Evolutionary conservation across 805 yeast genomes (phyloP), one percentile per base, ranked within the genome.

Genomic region (Yamadazyma kitorensis): DNA sequence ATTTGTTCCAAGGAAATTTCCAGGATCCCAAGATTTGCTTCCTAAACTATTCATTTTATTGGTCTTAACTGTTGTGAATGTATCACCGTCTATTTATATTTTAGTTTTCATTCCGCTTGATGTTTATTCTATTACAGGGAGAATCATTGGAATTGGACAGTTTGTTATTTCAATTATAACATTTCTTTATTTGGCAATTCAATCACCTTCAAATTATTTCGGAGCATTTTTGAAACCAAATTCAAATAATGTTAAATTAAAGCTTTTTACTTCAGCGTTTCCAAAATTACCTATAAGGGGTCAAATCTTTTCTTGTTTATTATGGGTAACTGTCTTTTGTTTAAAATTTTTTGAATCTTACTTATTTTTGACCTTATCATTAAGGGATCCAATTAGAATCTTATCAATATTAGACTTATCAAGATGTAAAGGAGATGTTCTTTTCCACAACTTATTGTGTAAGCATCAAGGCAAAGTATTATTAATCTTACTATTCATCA

Each of bases 331-430:
- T 13, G 62, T 62, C 8, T 57, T 63, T 36, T 35, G 47, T 17
- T 59, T 63, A 28, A 63, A 63, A 38, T 59, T 59, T 34, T 41
- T 49, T 3, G 69, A 63, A 36, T 59, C 66, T 0, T 63, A 62
- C 38, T 51, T 61, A 36, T 63, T 63, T 31, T 39, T 63, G 23
- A 59, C 65, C 3, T 44, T 63, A 9, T 59, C 68, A 3, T 32
- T 63, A 20, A 54, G 51, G 35, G 68, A 62, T 37, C 62, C 69
- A 3, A 48, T 59, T 13, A 44, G 59, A 22, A 53, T 55, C 2
- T 42, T 63, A 19, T 47, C 53, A 2, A 47, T 41, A 1, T 52
- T 61, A 56, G 49, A 49, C 14, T 35, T 59, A 34, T 35, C 50
- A 5, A 40, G 61, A 12, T 57, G 66, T 35, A 28, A 24, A 5